Conservation (phyloP, 2,329 filamentous ascomycete species). For the Akanthomyces uredinophilus region DNA sequence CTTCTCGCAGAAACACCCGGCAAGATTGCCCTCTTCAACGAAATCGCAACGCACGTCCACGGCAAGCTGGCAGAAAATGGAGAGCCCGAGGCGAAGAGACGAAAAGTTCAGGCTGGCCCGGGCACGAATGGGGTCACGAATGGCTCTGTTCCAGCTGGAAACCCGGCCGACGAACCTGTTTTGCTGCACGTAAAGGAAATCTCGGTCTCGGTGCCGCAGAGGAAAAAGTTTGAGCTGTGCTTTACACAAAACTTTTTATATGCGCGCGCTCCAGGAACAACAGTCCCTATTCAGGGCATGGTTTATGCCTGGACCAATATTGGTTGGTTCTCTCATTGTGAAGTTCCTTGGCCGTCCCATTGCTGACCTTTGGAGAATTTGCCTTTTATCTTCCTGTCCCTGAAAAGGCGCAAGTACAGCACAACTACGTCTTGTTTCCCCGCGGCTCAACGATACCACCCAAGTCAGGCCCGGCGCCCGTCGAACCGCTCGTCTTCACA, state of each 20-base stretch:
- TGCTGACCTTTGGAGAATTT: conserved; percentile 40
- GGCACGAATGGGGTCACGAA: conserved; percentile 16
- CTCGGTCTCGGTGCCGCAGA: conserved; percentile 60
- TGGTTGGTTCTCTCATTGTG: conserved; percentile 37
- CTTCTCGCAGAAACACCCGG: conserved; percentile 42
- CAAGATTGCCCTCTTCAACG: conserved; percentile 50
- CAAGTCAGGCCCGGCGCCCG: conserved; percentile 36
- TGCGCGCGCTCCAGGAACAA: conserved; percentile 47
- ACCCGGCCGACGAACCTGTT: conserved; percentile 45
- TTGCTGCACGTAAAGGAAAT: conserved; percentile 61
- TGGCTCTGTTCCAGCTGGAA: conserved; percentile 24
- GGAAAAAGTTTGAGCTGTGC: conserved; percentile 63
- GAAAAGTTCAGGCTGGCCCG: conserved; percentile 42
- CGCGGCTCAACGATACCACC: conserved; percentile 48
- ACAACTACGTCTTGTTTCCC: conserved; percentile 62
- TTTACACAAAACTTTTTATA: conserved; percentile 57
- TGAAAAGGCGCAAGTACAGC: conserved; percentile 59
- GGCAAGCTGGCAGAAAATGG: conserved; percentile 36
- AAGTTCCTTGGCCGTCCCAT: not conserved
- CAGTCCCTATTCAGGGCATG: conserved; percentile 47
- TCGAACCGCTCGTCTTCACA: conserved; percentile 61
- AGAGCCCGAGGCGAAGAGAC: conserved; percentile 47
- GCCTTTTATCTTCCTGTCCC: conserved; percentile 61
- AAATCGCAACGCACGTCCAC: conserved; percentile 47
- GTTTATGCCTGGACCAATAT: conserved; percentile 58